Base-by-base conservation (phyloP, 116 monocot species). In the Thalassia testudinum region DNA sequence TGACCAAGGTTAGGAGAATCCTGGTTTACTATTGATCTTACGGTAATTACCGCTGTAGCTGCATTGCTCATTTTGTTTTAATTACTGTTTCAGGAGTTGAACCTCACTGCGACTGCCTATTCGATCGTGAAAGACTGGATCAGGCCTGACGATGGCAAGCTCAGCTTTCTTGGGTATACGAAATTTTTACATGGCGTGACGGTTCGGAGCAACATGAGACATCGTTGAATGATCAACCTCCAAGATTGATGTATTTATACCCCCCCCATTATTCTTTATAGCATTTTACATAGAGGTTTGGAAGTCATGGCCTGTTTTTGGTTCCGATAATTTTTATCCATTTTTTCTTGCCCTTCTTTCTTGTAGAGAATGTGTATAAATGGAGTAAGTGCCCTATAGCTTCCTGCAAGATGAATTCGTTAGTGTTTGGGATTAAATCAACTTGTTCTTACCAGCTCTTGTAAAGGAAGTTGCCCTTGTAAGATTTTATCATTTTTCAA, bases 181-280 rank as follows among this genome's bases (percentile, higher is more conserved):
- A 92, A 92, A 65, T 86, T 86, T 72, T 92, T 92, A 70, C 92
- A 92, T 65, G 92, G 92, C 42, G 75, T 92, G 57, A 80, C 92
- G 1, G 65, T 92, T 56, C 73, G 92, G 0, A 66, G 60, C 53
- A 72, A 65, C 47, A 69, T 67, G 26, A 86, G 86, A 72, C 66
- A 78, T 34, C 70, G 60, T 14, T 75, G 62, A 45, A 13, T 4
- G 49, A 28, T 26, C 7, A 43, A 3, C 30, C 25, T 19, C 25
- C 24, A 14, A 44, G 21, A 34, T 53, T 30, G 21, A 54, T 64
- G 52, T 28, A 54, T 63, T 71, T 59, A 22, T 58, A n/a, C n/a
- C n/a, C n/a, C n/a, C 58, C 24, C 57, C 49, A 25, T 53, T 18
- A 24, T 7, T 45, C 15, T 59, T 67, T 16, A 49, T 57, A 3